phyloP scores from a whole-genome alignment of 2,329 filamentous ascomycete genomes.

The Aspergillus chevalieri region DNA sequence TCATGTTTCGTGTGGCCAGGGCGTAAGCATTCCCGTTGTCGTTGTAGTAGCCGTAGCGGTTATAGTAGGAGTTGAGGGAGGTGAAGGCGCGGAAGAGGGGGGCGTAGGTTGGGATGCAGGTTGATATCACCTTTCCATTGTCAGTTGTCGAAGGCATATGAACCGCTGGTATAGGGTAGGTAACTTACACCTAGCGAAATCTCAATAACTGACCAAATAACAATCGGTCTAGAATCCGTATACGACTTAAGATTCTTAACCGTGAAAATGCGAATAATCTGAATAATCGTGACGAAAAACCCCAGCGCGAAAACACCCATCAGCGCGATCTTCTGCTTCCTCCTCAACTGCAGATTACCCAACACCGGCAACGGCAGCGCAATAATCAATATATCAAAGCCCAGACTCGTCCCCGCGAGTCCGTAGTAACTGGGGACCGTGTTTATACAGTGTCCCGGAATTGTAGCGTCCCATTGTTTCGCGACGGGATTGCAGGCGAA shows the following conservation, averaged over 20 bases:
- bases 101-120: conserved; percentile 40
- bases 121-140: conserved; percentile 28
- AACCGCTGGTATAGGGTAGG: too few relatives aligned
- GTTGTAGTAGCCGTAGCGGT: neutral
- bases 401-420: conserved; percentile 15
- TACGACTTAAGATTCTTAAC: conserved; percentile 41
- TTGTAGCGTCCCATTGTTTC: conserved; percentile 39
- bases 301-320: conserved; percentile 44
- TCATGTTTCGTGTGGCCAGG: conserved; percentile 1
- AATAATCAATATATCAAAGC: conserved; percentile 20
- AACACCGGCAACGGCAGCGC: conserved; percentile 20
- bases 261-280: conserved; percentile 48
- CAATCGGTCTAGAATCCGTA: conserved; percentile 39
- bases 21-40: neutral
- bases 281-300: conserved; percentile 48
- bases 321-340: conserved; percentile 29
- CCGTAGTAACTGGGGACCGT: conserved; percentile 41
- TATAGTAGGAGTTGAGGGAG: conserved; percentile 12
- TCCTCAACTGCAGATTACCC: conserved; percentile 11
- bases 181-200: conserved; percentile 20
- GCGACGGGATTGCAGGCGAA: conserved; percentile 26
- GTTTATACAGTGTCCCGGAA: conserved; percentile 37
- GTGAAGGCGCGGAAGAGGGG: conserved; percentile 31
- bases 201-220: conserved; percentile 46
- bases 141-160: neutral